A percentile compares a stretch with the other conserved stretches of the same genome.
Conservation (phyloP, 2,329 filamentous ascomycete genomes). For the Aotearoamyces nothofagi region DNA sequence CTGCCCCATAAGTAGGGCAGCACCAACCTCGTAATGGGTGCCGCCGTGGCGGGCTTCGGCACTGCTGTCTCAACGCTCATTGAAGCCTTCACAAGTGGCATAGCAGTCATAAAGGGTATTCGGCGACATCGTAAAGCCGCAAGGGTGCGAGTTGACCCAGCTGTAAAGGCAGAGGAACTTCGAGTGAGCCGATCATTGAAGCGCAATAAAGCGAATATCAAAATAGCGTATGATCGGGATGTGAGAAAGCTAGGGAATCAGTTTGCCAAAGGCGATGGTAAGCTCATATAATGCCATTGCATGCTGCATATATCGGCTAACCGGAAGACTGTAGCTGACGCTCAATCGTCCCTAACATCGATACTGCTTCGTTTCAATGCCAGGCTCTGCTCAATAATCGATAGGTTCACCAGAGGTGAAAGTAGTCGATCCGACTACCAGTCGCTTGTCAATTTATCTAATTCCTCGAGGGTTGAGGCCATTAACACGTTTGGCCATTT, state of each 20-base stretch:
- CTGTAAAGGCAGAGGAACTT: constrained; percentile 23
- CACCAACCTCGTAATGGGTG: too few relatives aligned
- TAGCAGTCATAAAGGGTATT: constrained; percentile 23
- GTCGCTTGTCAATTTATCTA: constrained; percentile 30
- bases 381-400: constrained; percentile 25
- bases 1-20: too few relatives aligned
- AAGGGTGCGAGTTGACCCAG: constrained; percentile 11
- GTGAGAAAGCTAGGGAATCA: constrained; percentile 25
- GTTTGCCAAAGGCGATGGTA: constrained; percentile 33
- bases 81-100: constrained; percentile 26
- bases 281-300: too few relatives aligned
- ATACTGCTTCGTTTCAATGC: constrained; percentile 27
- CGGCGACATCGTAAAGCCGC: constrained; percentile 13
- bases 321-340: constrained; percentile 14
- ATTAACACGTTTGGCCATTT: constrained; percentile 32
- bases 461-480: constrained; percentile 30
- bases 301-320: too few relatives aligned
- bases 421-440: constrained; percentile 27
- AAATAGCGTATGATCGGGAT: constrained; percentile 26
- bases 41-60: not conserved
- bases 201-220: constrained; percentile 19
- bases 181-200: constrained; percentile 21
- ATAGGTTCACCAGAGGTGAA: constrained; percentile 20
- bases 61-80: constrained; percentile 27
- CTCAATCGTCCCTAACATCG: constrained; percentile 13